Base-by-base conservation (phyloP, 1,139 yeast species). In the Pneumocystis wakefieldiae region DNA sequence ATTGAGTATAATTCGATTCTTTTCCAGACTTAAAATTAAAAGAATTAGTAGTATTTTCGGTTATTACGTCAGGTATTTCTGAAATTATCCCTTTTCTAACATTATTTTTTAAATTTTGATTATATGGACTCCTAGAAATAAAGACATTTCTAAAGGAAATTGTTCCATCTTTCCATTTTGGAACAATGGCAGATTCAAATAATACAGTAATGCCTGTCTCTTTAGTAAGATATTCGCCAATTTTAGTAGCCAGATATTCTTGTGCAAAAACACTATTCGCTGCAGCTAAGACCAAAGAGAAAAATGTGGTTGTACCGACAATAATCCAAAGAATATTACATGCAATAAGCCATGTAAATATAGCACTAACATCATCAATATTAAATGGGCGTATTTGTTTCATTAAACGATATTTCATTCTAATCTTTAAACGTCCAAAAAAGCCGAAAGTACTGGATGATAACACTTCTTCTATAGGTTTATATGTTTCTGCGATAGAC, bases 1-100 rank as follows among this genome's bases (percentile, higher is more conserved):
- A 92, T 71, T 92, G 98, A 0, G 98, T 91, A 72, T 91, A 92
- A 73, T 92, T 92, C 0, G 97, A 97, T 71, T 89, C 95, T 69
- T 91, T 96, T 55, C 75, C 79, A 12, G 74, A 77, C 32, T 76
- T 72, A 15, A 69, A 78, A 37, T 73, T 74, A 41, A 62, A 61
- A 14, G 69, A 71, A 17, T 58, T 58, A 12, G 8, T 39, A 15
- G 6, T 19, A 17, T 61, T 55, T 62, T 70, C 71, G 69, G 75
- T 73, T 70, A 79, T 81, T 10, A 69, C 71, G 14, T 69, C 71
- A 6, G 84, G 83, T 57, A 81, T 81, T 83, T 83, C 70, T 84
- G 92, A 0, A 89, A 84, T 38, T 8, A 62, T 42, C 5, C 65
- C 65, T 29, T 63, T 62, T 15, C 63, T 59, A 24, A 62, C 65